phyloP scores from a whole-genome alignment of 768 basidiomycete species.

The Pisolithus marmoratus region DNA sequence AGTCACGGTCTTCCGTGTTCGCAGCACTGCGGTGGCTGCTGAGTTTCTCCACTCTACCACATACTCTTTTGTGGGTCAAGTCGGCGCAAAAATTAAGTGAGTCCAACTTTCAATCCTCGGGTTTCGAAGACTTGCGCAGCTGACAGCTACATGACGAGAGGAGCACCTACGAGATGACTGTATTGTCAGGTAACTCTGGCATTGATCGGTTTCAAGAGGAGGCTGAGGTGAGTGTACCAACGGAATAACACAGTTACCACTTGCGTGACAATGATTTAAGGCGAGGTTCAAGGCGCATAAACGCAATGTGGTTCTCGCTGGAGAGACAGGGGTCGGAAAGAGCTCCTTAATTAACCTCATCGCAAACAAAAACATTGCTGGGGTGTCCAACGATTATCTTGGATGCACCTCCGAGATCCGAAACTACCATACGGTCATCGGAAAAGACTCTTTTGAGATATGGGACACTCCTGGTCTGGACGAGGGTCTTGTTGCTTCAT shows the following conservation, averaged over 20 bases:
- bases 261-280: not conserved
- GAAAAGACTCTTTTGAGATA: not conserved
- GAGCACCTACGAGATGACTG: not conserved
- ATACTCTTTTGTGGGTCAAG: not conserved
- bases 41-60: no score
- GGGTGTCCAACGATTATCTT: conserved; percentile 25
- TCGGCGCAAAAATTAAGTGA: not conserved
- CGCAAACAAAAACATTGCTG: conserved; percentile 22
- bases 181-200: not conserved
- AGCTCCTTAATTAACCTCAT: conserved; percentile 43
- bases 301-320: conserved; percentile 25
- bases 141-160: not conserved
- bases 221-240: not conserved
- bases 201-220: not conserved
- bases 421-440: not conserved
- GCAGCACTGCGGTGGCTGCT: not conserved
- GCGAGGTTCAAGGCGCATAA: not conserved
- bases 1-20: not conserved
- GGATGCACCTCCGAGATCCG: conserved; percentile 32
- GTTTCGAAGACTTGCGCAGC: not conserved
- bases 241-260: not conserved
- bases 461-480: conserved; percentile 31
- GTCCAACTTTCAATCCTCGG: not conserved
- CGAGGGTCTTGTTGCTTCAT: conserved; percentile 22
- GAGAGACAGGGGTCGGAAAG: conserved; percentile 33